phyloP scores from a whole-genome alignment of 371 early-diverging fungal genomes.

The Funneliformis caledonium region DNA sequence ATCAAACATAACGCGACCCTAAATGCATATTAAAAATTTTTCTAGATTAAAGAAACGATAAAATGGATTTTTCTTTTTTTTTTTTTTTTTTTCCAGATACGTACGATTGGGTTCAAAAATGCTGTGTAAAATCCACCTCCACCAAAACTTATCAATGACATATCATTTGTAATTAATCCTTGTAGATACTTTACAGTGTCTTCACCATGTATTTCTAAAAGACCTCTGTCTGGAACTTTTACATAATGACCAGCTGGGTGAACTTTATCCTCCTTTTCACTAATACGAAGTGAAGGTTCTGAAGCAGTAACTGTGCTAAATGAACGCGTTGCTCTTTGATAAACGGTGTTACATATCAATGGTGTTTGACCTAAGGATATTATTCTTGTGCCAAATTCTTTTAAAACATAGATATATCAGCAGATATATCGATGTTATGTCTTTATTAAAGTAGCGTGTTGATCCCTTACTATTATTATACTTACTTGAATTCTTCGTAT shows the following conservation, averaged over 20 bases:
- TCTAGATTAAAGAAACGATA: too few species aligned
- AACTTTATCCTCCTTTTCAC: background rate
- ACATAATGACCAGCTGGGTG: constrained; percentile 39
- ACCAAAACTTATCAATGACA: constrained; percentile 68
- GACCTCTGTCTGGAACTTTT: constrained; percentile 64
- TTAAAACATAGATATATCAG: too few species aligned
- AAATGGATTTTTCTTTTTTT: too few species aligned
- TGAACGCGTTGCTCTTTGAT: background rate
- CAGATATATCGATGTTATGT: too few species aligned
- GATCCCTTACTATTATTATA: too few species aligned
- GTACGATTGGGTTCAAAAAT: constrained; percentile 83
- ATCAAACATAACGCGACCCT: constrained; percentile 90
- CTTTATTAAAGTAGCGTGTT: too few species aligned
- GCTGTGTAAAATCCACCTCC: constrained; percentile 73
- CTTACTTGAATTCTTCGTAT: too few species aligned
- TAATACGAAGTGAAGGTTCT: background rate
- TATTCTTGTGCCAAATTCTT: too few species aligned
- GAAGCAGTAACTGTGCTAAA: background rate
- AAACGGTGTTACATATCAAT: background rate
- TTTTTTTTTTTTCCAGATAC: constrained; percentile 8
- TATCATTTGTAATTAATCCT: constrained; percentile 89
- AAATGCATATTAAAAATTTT: background rate
- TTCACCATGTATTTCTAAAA: constrained; percentile 70
- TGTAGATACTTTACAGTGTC: constrained; percentile 86
- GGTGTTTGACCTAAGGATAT: background rate